These are phyloP conservation scores for Aspergillus persii DNA, from an alignment of 2,329 filamentous ascomycete genomes.

Conservation along the genomic window DNA sequence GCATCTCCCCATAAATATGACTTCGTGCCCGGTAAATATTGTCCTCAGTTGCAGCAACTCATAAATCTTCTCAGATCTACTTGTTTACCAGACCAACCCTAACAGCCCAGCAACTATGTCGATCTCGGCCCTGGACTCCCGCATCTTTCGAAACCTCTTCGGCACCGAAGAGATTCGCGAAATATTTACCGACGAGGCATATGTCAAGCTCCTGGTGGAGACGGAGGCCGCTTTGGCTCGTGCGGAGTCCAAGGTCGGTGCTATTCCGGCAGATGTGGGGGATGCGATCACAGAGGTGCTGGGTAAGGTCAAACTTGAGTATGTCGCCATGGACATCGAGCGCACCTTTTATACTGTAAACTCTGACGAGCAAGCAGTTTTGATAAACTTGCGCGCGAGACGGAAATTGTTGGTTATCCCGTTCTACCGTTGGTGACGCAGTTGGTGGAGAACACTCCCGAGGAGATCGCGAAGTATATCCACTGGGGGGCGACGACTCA, in stretches of 20 bases:
- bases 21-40: background rate
- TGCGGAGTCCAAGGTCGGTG: conserved; percentile 48
- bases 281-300: conserved; percentile 37
- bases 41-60: background rate
- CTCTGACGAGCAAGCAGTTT: conserved; percentile 16
- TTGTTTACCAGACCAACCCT: background rate
- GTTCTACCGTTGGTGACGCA: conserved; percentile 53
- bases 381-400: conserved; percentile 44
- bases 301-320: conserved; percentile 36
- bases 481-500: conserved; percentile 61
- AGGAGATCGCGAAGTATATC: conserved; percentile 46
- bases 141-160: conserved; percentile 52
- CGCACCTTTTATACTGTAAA: background rate
- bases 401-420: conserved; percentile 56
- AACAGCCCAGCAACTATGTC: background rate
- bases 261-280: conserved; percentile 46
- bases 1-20: background rate
- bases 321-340: background rate
- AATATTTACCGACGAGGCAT: background rate
- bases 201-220: conserved; percentile 34
- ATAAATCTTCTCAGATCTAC: too few relatives aligned
- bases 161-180: conserved; percentile 51
- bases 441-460: conserved; percentile 37
- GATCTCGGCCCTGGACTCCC: conserved; percentile 42
- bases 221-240: conserved; percentile 53